Evolutionary conservation across 1,284 basidiomycete genomes (phyloP).

Genomic region (Hymenochaete sp.): DNA sequence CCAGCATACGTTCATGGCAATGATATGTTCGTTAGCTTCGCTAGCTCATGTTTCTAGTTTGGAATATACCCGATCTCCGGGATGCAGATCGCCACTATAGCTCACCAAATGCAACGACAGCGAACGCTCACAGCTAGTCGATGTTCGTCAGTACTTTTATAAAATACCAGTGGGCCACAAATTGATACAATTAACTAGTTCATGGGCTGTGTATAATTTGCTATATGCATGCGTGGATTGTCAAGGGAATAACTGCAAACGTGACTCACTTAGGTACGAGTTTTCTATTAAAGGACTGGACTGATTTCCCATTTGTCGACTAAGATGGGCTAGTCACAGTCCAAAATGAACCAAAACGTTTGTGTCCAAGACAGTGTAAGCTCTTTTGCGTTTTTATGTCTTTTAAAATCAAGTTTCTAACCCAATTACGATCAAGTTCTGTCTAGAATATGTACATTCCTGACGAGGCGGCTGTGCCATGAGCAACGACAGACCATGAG

Average conservation of each 20-base stretch:
- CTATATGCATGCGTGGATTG: constrained; percentile 15
- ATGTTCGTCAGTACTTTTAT: background rate
- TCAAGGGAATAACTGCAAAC: constrained; percentile 4
- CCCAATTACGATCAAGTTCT: constrained; percentile 1
- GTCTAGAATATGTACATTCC: constrained; percentile 8
- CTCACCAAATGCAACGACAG: constrained; percentile 2
- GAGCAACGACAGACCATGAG: constrained; percentile 15
- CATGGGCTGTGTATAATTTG: constrained; percentile 18
- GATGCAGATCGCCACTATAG: constrained; percentile 5
- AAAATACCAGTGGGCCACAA: background rate
- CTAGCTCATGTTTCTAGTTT: too few relatives aligned
- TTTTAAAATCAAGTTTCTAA: background rate
- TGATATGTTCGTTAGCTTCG: too few relatives aligned
- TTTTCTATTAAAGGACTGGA: too few relatives aligned
- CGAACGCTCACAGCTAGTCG: constrained; percentile 8
- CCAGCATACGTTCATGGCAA: too few relatives aligned
- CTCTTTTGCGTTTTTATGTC: background rate
- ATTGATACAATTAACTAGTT: constrained; percentile 1
- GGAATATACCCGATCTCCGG: background rate
- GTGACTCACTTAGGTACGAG: constrained; percentile 4
- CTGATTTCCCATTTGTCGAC: background rate
- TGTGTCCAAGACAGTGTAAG: constrained; percentile 8
- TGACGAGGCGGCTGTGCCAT: constrained; percentile 14
- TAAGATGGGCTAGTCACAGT: constrained; percentile 11
- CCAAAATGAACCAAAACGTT: constrained; percentile 6